These are phyloP conservation scores for Ceratocystis destructans DNA, from an alignment of 2,329 filamentous ascomycete genomes.

Conservation along the genomic window DNA sequence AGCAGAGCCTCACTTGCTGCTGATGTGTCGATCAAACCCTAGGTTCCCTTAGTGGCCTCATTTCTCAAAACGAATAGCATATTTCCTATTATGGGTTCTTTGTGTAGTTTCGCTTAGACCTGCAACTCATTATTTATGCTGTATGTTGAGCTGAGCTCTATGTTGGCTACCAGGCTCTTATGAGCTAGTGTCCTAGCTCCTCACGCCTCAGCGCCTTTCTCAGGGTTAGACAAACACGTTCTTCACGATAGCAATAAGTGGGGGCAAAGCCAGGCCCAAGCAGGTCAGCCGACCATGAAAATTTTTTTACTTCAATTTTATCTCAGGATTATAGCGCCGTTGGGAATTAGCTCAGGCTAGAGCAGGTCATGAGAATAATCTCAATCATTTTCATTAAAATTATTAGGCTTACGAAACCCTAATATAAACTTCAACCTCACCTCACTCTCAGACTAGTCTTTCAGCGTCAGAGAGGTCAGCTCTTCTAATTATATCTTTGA, in stretches of 20 bases:
- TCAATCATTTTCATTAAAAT: not conserved
- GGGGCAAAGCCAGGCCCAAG: not conserved
- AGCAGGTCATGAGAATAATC: not conserved
- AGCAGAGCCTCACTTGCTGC: slow-evolving; percentile 1
- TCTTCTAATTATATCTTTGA: no score
- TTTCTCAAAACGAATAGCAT: not conserved
- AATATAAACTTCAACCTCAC: not conserved
- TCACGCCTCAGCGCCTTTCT: not conserved
- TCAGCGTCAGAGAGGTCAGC: not conserved
- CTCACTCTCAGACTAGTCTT: not conserved
- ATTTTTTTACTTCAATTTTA: slow-evolving; percentile 1
- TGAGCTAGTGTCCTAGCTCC: not conserved
- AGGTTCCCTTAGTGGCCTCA: not conserved
- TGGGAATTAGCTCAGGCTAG: not conserved
- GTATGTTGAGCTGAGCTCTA: not conserved
- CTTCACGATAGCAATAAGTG: not conserved
- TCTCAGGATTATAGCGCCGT: not conserved
- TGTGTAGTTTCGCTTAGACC: not conserved
- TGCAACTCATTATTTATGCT: not conserved
- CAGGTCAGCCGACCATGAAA: slow-evolving; percentile 11
- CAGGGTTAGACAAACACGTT: not conserved
- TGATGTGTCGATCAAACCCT: slow-evolving; percentile 4
- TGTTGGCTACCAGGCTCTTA: not conserved
- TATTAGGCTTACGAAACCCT: not conserved
- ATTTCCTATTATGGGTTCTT: not conserved